Conservation (phyloP, 2,329 filamentous ascomycete genomes). For the Nakataea oryzae region DNA sequence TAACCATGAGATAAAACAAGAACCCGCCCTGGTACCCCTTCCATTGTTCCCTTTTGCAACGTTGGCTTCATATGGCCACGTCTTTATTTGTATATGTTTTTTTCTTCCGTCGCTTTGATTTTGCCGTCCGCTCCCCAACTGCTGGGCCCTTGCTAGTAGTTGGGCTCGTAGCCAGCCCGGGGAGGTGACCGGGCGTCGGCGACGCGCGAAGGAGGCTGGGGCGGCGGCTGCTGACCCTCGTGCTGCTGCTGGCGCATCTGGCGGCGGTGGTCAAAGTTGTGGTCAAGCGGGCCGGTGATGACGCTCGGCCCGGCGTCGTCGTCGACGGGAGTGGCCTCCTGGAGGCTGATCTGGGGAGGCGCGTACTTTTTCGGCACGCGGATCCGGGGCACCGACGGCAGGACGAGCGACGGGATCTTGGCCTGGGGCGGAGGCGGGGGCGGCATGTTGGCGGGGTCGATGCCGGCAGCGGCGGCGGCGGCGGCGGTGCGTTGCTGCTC, state of each 20-base stretch:
- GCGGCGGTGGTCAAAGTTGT: neutral
- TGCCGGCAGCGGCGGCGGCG: constrained; percentile 8
- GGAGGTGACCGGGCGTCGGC: neutral
- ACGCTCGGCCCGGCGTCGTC: constrained; percentile 1
- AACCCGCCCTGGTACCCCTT: neutral
- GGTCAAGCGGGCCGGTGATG: neutral
- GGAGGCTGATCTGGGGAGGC: constrained; percentile 23
- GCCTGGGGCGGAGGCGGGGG: constrained; percentile 15
- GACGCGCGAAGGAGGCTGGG: neutral
- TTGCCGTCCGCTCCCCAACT: too few relatives aligned
- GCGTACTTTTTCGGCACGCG: constrained; percentile 29
- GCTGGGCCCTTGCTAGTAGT: neutral
- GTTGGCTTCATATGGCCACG: neutral
- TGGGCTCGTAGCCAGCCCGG: neutral
- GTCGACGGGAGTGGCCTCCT: constrained; percentile 17
- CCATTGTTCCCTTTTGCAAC: neutral
- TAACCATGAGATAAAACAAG: neutral
- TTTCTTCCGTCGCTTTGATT: neutral
- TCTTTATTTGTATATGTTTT: neutral
- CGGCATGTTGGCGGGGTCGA: constrained; percentile 2
- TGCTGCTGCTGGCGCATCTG: neutral
- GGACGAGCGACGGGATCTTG: constrained; percentile 21
- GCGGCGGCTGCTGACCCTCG: neutral
- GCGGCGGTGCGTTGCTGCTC: constrained; percentile 7
- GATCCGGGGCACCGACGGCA: constrained; percentile 27